phyloP scores from a whole-genome alignment of 2,329 filamentous ascomycete species.

The Monosporascus sp. region DNA sequence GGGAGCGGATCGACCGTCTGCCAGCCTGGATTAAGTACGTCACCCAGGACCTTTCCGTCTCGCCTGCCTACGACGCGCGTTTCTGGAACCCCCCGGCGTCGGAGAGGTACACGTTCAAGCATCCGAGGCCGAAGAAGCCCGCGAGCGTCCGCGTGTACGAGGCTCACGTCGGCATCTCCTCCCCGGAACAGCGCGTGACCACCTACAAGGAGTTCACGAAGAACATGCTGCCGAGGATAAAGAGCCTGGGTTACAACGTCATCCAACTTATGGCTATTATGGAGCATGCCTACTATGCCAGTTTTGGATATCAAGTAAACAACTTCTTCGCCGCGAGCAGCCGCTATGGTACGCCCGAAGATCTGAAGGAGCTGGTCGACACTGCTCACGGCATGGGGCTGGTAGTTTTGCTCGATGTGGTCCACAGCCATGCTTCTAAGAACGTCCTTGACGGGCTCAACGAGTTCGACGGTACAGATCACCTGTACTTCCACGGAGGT shows the following conservation, averaged over 20 bases:
- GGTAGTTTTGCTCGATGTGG: slow-evolving; percentile 86
- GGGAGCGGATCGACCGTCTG: slow-evolving; percentile 79
- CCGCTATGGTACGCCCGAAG: slow-evolving; percentile 87
- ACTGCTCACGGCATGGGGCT: slow-evolving; percentile 89
- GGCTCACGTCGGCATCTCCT: slow-evolving; percentile 97
- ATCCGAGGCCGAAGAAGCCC: slow-evolving; percentile 77
- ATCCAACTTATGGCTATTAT: slow-evolving; percentile 99
- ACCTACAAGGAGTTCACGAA: slow-evolving; percentile 97
- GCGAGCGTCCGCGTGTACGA: slow-evolving; percentile 89
- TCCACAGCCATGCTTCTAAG: slow-evolving; percentile 97
- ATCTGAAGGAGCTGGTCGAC: slow-evolving; percentile 93
- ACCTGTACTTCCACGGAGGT: slow-evolving; percentile 92
- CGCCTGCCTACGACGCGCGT: slow-evolving; percentile 86
- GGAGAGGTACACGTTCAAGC: slow-evolving; percentile 79
- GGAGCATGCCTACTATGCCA: slow-evolving; percentile 99
- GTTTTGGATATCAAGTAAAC: slow-evolving; percentile 98
- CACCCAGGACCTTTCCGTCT: slow-evolving; percentile 85
- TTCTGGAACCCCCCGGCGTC: slow-evolving; percentile 90
- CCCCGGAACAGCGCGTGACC: slow-evolving; percentile 79
- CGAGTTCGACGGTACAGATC: slow-evolving; percentile 90
- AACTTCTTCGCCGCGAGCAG: slow-evolving; percentile 98
- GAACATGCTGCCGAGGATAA: slow-evolving; percentile 87
- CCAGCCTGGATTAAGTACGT: slow-evolving; percentile 98
- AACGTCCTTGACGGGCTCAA: slow-evolving; percentile 94
- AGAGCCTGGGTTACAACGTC: slow-evolving; percentile 87